These are phyloP conservation scores for Boletus sp. DNA, from an alignment of 768 basidiomycete species.

Conservation along the genomic window DNA sequence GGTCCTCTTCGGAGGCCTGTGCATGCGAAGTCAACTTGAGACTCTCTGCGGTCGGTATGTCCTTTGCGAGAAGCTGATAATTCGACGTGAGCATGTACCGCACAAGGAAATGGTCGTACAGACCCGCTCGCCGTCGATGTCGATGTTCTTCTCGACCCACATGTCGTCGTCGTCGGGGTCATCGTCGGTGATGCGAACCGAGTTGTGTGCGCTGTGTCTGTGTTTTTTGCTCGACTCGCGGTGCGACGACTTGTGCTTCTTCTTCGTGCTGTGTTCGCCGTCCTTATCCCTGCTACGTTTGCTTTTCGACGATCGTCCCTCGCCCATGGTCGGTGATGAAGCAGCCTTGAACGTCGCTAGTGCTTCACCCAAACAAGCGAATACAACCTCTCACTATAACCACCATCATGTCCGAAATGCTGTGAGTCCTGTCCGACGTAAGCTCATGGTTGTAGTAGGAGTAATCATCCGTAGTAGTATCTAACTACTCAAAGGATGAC, in stretches of 20 bases:
- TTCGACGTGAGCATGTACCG: conserved; percentile 5
- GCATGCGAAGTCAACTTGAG: conserved; percentile 68
- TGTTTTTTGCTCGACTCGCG: conserved; percentile 36
- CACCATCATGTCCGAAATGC: background rate
- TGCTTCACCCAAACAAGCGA: conserved; percentile 1
- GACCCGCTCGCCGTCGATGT: conserved; percentile 73
- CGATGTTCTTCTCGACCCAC: conserved; percentile 89
- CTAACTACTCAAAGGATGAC: background rate
- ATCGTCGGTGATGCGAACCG: conserved; percentile 57
- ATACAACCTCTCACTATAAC: background rate
- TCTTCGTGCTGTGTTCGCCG: conserved; percentile 49
- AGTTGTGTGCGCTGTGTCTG: conserved; percentile 34
- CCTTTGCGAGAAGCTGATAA: conserved; percentile 58
- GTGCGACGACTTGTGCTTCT: conserved; percentile 52
- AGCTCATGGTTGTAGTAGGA: background rate
- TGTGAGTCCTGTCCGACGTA: background rate
- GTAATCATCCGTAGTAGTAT: no score
- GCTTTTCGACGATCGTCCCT: conserved; percentile 21
- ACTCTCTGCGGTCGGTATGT: conserved; percentile 74
- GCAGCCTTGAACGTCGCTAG: background rate
- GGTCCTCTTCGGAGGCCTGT: conserved; percentile 41
- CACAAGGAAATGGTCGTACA: conserved; percentile 23
- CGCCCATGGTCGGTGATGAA: conserved; percentile 20
- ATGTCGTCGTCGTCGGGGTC: conserved; percentile 71
- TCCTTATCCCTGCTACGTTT: conserved; percentile 38